Percentiles rank a stretch among this genome's conserved stretches.
These are phyloP conservation scores for Eutrema yunnanense DNA, from an alignment of 345 rosid species.

Conservation along the genomic window DNA sequence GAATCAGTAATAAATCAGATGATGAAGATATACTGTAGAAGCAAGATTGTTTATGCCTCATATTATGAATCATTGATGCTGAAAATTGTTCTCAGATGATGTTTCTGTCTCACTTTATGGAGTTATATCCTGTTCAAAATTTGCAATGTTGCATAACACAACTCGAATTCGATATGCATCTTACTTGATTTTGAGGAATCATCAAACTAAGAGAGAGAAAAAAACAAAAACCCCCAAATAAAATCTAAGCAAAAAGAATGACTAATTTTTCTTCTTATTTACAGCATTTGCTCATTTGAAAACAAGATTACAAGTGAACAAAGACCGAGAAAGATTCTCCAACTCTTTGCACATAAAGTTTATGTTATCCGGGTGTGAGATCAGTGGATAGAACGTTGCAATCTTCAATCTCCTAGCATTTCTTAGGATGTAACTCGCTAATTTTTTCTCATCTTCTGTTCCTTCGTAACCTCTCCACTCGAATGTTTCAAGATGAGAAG, in stretches of 20 bases:
- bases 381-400: not conserved
- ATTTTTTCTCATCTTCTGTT: not conserved
- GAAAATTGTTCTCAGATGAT: not conserved
- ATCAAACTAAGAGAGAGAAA: not conserved
- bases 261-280: not conserved
- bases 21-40: too few relatives aligned
- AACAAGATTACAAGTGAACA: not conserved
- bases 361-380: not conserved
- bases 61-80: not conserved
- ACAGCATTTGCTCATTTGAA: not conserved
- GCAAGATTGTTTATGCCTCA: not conserved
- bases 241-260: not conserved
- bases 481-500: constrained; percentile 9
- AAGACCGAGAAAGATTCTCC: not conserved
- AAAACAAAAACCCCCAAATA: not conserved
- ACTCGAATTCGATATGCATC: not conserved
- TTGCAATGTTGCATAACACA: too few relatives aligned
- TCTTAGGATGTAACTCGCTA: not conserved
- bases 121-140: too few relatives aligned
- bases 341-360: not conserved
- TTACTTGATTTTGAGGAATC: not conserved
- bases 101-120: too few relatives aligned
- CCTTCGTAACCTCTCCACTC: constrained; percentile 11
- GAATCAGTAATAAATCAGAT: not conserved
- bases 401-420: constrained; percentile 2